Conservation (phyloP, 1,284 basidiomycete species). For the Cutaneotrichosporon daszewskae region DNA sequence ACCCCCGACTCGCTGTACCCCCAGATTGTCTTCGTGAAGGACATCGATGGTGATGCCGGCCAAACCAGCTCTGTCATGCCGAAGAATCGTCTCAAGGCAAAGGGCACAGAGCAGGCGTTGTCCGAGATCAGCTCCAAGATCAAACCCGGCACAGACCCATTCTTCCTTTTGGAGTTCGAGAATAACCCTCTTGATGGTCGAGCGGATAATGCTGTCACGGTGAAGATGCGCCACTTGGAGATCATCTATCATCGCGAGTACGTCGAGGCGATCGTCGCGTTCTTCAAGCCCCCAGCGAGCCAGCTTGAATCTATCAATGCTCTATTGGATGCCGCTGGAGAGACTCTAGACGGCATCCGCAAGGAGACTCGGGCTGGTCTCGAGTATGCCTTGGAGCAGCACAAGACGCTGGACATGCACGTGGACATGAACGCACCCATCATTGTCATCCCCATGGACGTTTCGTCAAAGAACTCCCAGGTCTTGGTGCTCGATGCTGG, state of each 20-base stretch:
- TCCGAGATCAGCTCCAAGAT: constrained; percentile 39
- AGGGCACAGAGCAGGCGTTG: constrained; percentile 31
- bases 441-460: constrained; percentile 92
- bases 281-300: constrained; percentile 91
- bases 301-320: constrained; percentile 94
- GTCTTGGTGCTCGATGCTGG: constrained; percentile 94
- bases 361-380: constrained; percentile 93
- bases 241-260: constrained; percentile 95
- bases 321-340: constrained; percentile 79
- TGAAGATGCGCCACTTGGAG: constrained; percentile 94
- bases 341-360: constrained; percentile 88
- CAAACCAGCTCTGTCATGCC: too few relatives aligned
- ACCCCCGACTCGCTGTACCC: constrained; percentile 74
- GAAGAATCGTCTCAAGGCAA: too few relatives aligned
- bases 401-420: constrained; percentile 79
- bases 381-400: constrained; percentile 71
- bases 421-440: constrained; percentile 97
- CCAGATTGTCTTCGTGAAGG: constrained; percentile 90
- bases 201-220: constrained; percentile 83
- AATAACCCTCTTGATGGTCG: constrained; percentile 87
- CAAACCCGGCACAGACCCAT: constrained; percentile 57
- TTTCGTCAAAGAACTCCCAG: constrained; percentile 70
- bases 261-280: constrained; percentile 83
- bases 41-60: constrained; percentile 28
- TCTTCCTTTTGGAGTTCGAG: constrained; percentile 91